phyloP scores from a whole-genome alignment of 352 stramenopile species.

The Phytophthora syringae region DNA sequence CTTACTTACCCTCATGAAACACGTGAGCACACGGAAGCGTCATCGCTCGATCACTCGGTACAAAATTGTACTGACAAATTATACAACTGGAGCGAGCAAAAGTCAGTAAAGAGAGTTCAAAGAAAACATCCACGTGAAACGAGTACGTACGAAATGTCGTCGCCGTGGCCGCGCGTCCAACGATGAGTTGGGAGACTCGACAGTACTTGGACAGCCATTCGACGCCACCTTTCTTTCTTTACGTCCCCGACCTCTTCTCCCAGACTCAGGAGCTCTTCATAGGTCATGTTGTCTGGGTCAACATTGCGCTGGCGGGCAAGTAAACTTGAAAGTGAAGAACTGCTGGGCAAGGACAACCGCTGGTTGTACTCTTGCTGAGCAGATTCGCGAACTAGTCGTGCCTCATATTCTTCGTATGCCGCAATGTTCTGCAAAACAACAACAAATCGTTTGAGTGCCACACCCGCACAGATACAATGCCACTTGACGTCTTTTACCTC shows the following conservation, averaged over 20 bases:
- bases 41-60: constrained; percentile 58
- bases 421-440: constrained; percentile 61
- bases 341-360: not conserved
- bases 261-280: constrained; percentile 77
- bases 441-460: constrained; percentile 11
- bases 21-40: constrained; percentile 79
- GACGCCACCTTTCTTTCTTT: constrained; percentile 75
- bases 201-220: constrained; percentile 67
- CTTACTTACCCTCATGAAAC: constrained; percentile 68
- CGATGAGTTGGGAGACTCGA: constrained; percentile 69
- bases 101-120: not conserved
- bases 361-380: constrained; percentile 28
- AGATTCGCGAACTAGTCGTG: constrained; percentile 34
- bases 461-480: not conserved
- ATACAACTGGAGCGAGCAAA: constrained; percentile 53
- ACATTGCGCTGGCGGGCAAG: constrained; percentile 36
- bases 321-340: constrained; percentile 22
- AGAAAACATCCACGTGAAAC: not conserved
- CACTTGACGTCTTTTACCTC: constrained; percentile 45
- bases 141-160: constrained; percentile 59
- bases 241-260: constrained; percentile 78
- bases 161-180: constrained; percentile 46
- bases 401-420: constrained; percentile 68
- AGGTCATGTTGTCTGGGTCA: constrained; percentile 85
- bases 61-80: constrained; percentile 76